Percentiles rank a stretch among this genome's conserved stretches.
Conservation (phyloP, 1,284 basidiomycete species). For the Ustilago esculenta region DNA sequence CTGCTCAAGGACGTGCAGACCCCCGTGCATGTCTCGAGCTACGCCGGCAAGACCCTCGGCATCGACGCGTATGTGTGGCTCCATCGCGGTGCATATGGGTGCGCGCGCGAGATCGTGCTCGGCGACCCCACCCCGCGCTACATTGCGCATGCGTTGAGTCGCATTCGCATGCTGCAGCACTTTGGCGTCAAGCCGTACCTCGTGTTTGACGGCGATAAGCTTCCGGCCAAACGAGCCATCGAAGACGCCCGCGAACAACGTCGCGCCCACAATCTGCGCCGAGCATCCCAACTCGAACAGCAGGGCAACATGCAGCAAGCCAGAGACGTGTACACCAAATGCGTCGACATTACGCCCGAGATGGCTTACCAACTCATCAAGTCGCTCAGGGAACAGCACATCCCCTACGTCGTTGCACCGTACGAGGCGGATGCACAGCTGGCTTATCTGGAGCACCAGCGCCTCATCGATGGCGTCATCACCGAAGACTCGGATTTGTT, state of each 20-base stretch:
- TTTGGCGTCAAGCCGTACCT: constrained; percentile 87
- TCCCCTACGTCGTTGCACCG: constrained; percentile 87
- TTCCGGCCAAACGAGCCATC: constrained; percentile 92
- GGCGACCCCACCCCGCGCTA: constrained; percentile 84
- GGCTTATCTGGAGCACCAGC: constrained; percentile 84
- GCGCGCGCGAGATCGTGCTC: constrained; percentile 85
- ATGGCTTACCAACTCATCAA: constrained; percentile 99
- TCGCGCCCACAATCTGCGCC: constrained; percentile 74
- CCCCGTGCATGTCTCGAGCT: constrained; percentile 48
- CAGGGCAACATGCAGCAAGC: constrained; percentile 84
- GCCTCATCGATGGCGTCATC: constrained; percentile 88
- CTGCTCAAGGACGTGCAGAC: constrained; percentile 82
- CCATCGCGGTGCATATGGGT: constrained; percentile 91
- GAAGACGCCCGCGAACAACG: constrained; percentile 80
- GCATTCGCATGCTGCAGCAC: constrained; percentile 84
- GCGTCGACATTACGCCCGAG: constrained; percentile 92
- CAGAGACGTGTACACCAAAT: constrained; percentile 87
- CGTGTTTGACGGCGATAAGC: constrained; percentile 94
- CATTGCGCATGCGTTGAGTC: constrained; percentile 94
- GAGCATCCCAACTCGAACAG: constrained; percentile 77
- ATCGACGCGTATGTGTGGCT: constrained; percentile 96
- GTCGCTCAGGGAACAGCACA: constrained; percentile 69
- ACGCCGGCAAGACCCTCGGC: constrained; percentile 71
- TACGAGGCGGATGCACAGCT: constrained; percentile 99
- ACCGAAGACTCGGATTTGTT: constrained; percentile 98